Percentiles rank a stretch among this genome's conserved stretches.
Conservation (phyloP, 2,329 filamentous ascomycete genomes). For the Sclerotinia sclerotiorum region DNA sequence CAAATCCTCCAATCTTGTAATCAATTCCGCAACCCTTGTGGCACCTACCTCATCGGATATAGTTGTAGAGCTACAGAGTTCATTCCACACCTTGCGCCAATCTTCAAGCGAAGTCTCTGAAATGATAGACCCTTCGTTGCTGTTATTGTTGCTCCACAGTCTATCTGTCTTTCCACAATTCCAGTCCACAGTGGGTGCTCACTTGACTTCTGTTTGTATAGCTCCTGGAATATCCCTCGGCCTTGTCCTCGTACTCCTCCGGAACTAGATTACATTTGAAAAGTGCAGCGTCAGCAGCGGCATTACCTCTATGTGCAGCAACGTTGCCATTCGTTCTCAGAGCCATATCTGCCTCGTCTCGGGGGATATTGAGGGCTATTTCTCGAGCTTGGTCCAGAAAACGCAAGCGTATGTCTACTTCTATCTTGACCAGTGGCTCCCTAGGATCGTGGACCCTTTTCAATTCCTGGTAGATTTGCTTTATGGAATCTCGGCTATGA, state of each 20-base stretch:
- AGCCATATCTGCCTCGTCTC: background rate
- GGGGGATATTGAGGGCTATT: background rate
- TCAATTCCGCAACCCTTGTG: background rate
- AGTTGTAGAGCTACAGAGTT: background rate
- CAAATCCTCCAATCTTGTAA: background rate
- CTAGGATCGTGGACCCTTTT: background rate
- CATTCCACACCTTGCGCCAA: background rate
- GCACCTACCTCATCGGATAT: too few species aligned
- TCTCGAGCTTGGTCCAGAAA: constrained; percentile 22
- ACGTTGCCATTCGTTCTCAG: constrained; percentile 18
- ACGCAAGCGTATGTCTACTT: constrained; percentile 12
- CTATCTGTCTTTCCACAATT: background rate
- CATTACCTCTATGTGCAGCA: constrained; percentile 19
- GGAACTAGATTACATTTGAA: constrained; percentile 1
- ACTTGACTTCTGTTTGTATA: background rate
- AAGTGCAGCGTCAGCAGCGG: background rate
- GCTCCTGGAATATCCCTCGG: background rate
- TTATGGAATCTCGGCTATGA: too few species aligned
- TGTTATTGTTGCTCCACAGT: background rate
- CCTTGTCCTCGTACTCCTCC: background rate
- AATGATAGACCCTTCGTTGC: too few species aligned
- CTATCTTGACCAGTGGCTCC: constrained; percentile 22
- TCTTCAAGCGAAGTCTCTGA: background rate
- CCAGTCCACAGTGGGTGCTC: background rate
- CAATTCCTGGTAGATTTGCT: background rate